Evolutionary conservation across 352 stramenopile species (phyloP), one percentile per base, ranked within the genome.

Genomic region (Pythium utonaiense): DNA sequence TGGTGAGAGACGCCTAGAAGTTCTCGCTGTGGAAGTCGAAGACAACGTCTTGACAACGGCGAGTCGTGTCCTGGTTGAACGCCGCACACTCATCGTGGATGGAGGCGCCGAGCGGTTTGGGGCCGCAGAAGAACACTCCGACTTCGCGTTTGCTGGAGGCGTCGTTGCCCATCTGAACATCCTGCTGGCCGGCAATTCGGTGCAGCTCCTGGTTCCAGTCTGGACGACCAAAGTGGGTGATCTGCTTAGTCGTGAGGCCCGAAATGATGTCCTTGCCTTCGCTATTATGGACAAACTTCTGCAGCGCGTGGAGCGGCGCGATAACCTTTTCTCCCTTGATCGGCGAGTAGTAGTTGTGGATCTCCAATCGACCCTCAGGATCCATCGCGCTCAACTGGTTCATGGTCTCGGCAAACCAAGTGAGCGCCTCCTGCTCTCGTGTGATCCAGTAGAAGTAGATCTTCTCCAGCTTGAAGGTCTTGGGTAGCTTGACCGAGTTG

Each of bases 361-460:
- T 88, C 66, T 92, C 78, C 6, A 95, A 57, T 5, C 83, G 72
- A 53, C 86, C 75, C 49, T 90, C 83, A 27, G 69, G 76, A 60
- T 92, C 84, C 70, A 86, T 74, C 49, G 81, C 70, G 34, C 71
- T 86, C 27, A 93, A 61, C 45, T 91, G 71, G 69, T 93, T 88
- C 78, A 95, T 89, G 1, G 85, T 87, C 33, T 89, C 76, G 0
- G 67, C 71, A 55, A 95, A 93, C 86, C 83, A 93, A 21, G 69
- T 76, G 24, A 94, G 76, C 21, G 76, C 67, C 38, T 89, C 67
- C 42, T 90, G 81, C 52, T 93, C 78, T 14, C 83, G 75, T 3
- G 77, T 89, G 66, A 83, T 77, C 85, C 85, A 95, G 67, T 89
- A 91, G 54, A 95, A 93, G 65, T 93, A 90, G 56, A 90, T 85